Evolutionary conservation across 345 rosid species (phyloP).

Genomic region (Passiflora organensis): DNA sequence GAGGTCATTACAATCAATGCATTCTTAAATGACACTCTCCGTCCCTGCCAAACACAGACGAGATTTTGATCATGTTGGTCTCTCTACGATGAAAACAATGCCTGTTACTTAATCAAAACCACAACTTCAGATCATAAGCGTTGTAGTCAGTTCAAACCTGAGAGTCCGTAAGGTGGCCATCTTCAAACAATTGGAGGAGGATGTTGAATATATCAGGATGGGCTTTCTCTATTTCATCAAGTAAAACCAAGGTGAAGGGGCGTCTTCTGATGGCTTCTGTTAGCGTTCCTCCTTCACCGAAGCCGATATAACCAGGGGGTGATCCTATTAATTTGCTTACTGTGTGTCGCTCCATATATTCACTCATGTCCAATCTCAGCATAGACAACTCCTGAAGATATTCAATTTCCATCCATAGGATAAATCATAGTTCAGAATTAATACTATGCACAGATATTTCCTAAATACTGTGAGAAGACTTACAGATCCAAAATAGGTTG

Average conservation of each 20-base stretch:
- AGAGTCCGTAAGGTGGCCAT: conserved; percentile 96
- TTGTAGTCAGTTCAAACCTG: conserved; percentile 47
- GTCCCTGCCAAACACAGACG: conserved; percentile 48
- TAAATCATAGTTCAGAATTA: too few species aligned
- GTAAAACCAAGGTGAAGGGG: conserved; percentile 83
- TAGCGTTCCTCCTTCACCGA: conserved; percentile 87
- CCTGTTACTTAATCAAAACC: neutral
- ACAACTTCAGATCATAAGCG: neutral
- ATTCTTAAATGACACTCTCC: conserved; percentile 90
- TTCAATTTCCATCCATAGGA: too few species aligned
- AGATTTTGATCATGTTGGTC: neutral
- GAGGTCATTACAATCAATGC: conserved; percentile 95
- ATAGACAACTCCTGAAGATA: conserved; percentile 71
- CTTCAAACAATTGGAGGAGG: conserved; percentile 95
- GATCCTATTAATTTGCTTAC: conserved; percentile 94
- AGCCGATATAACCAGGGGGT: conserved; percentile 94
- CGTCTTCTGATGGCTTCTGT: conserved; percentile 95
- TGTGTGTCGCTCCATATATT: conserved; percentile 96
- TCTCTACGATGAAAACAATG: neutral
- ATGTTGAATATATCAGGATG: conserved; percentile 96
- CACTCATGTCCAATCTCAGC: conserved; percentile 99
- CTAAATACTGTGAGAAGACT: conserved; percentile 18
- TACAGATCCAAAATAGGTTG: conserved; percentile 86
- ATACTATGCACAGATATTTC: too few species aligned
- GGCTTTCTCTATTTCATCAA: conserved; percentile 42